Evolutionary conservation across 2,329 filamentous ascomycete species (phyloP).

Genomic region (Exophiala viscosa): DNA sequence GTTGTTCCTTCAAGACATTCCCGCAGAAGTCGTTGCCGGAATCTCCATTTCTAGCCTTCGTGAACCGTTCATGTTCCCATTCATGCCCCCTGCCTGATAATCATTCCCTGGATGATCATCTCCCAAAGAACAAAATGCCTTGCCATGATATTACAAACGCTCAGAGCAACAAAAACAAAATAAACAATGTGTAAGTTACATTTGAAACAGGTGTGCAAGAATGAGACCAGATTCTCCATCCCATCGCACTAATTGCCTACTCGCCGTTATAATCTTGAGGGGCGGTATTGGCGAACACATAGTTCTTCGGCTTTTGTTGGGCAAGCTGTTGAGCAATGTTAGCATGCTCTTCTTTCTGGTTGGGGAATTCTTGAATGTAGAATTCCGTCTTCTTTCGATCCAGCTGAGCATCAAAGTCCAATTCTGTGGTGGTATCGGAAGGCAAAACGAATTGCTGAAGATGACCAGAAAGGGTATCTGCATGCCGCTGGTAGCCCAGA

Average conservation of each 20-base stretch:
- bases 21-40: neutral
- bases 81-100: neutral
- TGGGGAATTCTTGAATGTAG: conserved; percentile 43
- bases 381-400: conserved; percentile 40
- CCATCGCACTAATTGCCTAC: conserved; percentile 1
- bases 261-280: conserved; percentile 34
- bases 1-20: neutral
- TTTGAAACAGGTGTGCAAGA: neutral
- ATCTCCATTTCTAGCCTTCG: conserved; percentile 8
- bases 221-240: neutral
- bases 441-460: conserved; percentile 30
- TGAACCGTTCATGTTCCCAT: conserved; percentile 3
- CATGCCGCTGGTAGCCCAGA: conserved; percentile 31
- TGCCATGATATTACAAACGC: conserved; percentile 10
- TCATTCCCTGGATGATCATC: neutral
- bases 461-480: conserved; percentile 33
- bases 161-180: conserved; percentile 13
- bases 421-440: conserved; percentile 23
- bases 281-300: conserved; percentile 43
- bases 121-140: neutral
- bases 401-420: conserved; percentile 14
- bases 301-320: conserved; percentile 41
- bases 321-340: conserved; percentile 41
- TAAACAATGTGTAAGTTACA: conserved; percentile 1
- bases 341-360: conserved; percentile 43